Evolutionary conservation across 257 asterid genomes (phyloP).

Genomic region (Solanum rostratum): DNA sequence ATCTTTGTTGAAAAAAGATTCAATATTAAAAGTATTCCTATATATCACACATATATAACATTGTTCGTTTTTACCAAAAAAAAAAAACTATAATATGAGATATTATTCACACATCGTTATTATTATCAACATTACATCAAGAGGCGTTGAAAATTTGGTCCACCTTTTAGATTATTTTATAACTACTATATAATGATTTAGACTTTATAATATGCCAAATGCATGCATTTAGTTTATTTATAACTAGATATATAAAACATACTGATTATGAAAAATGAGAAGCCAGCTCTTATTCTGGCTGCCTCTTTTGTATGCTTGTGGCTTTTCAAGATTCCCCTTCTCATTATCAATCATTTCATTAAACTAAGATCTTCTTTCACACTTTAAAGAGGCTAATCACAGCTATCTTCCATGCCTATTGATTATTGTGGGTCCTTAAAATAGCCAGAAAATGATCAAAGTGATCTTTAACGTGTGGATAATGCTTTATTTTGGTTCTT

Average conservation of each 20-base stretch:
- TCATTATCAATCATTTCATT: background rate
- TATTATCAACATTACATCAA: background rate
- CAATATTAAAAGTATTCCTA: background rate
- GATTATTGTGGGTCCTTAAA: background rate
- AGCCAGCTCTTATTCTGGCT: background rate
- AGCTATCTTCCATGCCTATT: background rate
- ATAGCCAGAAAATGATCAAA: too few species aligned
- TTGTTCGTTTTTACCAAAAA: background rate
- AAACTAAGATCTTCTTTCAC: background rate
- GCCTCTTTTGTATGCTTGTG: background rate
- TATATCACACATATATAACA: background rate
- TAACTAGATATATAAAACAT: background rate
- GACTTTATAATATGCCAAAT: conserved; percentile 16
- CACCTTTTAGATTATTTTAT: background rate
- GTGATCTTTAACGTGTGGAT: too few species aligned
- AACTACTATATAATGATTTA: background rate
- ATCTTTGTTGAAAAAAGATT: background rate
- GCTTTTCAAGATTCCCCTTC: background rate
- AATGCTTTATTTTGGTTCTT: too few species aligned
- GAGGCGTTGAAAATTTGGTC: background rate
- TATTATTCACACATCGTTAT: background rate
- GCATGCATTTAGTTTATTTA: conserved; percentile 16
- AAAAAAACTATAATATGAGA: background rate
- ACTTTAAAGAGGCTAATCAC: background rate
- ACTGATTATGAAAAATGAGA: background rate